Evolutionary conservation across 306 rosid species (phyloP), one percentile per base, ranked within the genome.

Genomic region (Quercus variabilis): DNA sequence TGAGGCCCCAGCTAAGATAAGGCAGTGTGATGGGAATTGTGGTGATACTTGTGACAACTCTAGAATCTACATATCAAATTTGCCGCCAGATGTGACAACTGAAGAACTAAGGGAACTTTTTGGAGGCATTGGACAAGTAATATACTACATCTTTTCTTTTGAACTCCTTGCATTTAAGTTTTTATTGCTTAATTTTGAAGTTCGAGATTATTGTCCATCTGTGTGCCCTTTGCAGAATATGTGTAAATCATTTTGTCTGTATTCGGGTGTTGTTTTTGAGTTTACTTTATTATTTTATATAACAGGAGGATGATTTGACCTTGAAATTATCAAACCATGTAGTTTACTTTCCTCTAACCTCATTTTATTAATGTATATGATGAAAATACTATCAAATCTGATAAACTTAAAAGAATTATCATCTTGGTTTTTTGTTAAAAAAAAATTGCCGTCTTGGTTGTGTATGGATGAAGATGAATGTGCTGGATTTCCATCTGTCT

Each of bases 111-210:
- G 88, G 86, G 89, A 89, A 4, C 97, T 96, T 73, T 96, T 96
- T 89, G 97, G 99, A 71, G 98, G 99, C 89, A 96, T 96, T 91
- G 99, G 99, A 83, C 97, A 91, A 86, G 99, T 96, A 93, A 88
- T 79, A 74, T 83, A 79, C 83, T 74, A 41, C 64, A 63, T 84
- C 85, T 72, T 26, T 85, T 80, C 79, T 71, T 80, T 55, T 73
- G 51, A 54, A 20, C 82, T 81, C 33, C 31, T 62, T 74, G 74
- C 71, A 14, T 73, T 25, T 7, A 38, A 70, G 69, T 9, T 52
- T 73, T 30, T 43, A 38, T 38, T 43, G 49, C 12, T 41, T 19
- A 19, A 20, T 65, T 54, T 71, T 74, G 6, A 46, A 17, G 51
- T 10, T 81, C 20, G 11, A 5, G 75, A 57, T 64, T 74, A 21